Base-by-base conservation (phyloP, 176 grass and related monocot genomes). In the Olyra latifolia region DNA sequence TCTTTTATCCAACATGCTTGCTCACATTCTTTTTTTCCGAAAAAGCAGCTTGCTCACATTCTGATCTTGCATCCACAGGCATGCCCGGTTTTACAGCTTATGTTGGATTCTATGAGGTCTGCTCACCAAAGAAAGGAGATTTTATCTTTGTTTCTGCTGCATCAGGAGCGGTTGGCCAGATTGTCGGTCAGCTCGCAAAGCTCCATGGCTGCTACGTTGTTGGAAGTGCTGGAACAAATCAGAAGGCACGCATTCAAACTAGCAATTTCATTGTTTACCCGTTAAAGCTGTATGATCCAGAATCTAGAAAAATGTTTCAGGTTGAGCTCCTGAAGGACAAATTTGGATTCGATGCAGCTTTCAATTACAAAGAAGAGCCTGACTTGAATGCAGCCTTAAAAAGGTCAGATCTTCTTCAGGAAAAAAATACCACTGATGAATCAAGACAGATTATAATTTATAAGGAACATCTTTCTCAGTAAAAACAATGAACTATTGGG, bases 11-110 rank as follows among this genome's bases (percentile, higher is more conserved):
- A 3, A 3, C 17, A 78, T 14, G 57, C 23, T 79, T 19, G 15
- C 24, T 57, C 17, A 43, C 50, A 15, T 19, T n/a, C n/a, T n/a
- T n/a, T n/a, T n/a, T n/a, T n/a, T n/a, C n/a, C n/a, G n/a, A n/a
- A n/a, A n/a, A n/a, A n/a, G n/a, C n/a, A n/a, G n/a, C n/a, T n/a
- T n/a, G n/a, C n/a, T n/a, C n/a, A n/a, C n/a, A n/a, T n/a, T 62
- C 15, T 54, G 46, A 19, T 42, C 13, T 54, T 25, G n/a, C 0
- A 3, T 10, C 70, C 14, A 20, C 71, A 94, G 87, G 91, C 45
- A 97, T 97, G 94, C 94, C 94, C 62, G 91, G 95, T 58, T 97
- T 97, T 84, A 97, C 95, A 52, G 95, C 95, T 77, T 97, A 94
- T 74, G 89, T 84, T 35, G 95, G 91, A 23, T 94, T 97, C 76